Evolutionary conservation across 371 early-diverging fungal species (phyloP).

Genomic region (Mucor piriformis): DNA sequence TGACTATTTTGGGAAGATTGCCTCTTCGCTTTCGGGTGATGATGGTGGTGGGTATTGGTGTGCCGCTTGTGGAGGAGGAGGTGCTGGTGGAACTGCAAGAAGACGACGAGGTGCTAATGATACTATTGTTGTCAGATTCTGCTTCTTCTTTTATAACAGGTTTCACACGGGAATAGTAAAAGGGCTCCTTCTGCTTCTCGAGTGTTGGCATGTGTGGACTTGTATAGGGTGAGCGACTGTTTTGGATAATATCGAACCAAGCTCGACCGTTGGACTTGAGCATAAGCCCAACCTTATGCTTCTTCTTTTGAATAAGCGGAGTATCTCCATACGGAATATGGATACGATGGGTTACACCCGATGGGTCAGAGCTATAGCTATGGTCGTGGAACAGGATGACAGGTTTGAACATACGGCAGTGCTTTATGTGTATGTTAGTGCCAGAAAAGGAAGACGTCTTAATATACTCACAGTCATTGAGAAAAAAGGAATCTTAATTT

Average conservation of each 20-base stretch:
- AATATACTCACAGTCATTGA: no score
- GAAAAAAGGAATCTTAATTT: no score
- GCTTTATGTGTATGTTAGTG: not conserved
- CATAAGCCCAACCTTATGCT: slow-evolving; percentile 19
- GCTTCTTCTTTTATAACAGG: not conserved
- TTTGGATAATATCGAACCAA: slow-evolving; percentile 19
- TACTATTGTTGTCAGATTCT: slow-evolving; percentile 6
- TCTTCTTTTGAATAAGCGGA: slow-evolving; percentile 22
- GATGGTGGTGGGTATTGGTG: slow-evolving; percentile 4
- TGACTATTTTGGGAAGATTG: slow-evolving; percentile 56
- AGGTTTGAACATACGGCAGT: slow-evolving; percentile 17
- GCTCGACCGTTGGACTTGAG: slow-evolving; percentile 17
- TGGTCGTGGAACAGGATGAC: slow-evolving; percentile 30
- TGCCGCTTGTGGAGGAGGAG: not conserved
- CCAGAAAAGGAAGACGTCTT: no score
- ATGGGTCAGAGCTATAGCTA: slow-evolving; percentile 18
- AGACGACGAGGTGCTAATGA: not conserved
- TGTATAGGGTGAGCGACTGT: not conserved
- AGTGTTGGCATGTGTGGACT: slow-evolving; percentile 1
- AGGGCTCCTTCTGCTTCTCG: not conserved
- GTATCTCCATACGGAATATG: slow-evolving; percentile 26
- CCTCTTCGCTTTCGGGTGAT: slow-evolving; percentile 37
- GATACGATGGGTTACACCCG: slow-evolving; percentile 30
- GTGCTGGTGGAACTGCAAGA: not conserved
- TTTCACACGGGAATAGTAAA: not conserved